A percentile compares a stretch with the other conserved stretches of the same genome.
These are phyloP conservation scores for Suillus ampliporus DNA, from an alignment of 768 basidiomycete species.

Conservation along the genomic window DNA sequence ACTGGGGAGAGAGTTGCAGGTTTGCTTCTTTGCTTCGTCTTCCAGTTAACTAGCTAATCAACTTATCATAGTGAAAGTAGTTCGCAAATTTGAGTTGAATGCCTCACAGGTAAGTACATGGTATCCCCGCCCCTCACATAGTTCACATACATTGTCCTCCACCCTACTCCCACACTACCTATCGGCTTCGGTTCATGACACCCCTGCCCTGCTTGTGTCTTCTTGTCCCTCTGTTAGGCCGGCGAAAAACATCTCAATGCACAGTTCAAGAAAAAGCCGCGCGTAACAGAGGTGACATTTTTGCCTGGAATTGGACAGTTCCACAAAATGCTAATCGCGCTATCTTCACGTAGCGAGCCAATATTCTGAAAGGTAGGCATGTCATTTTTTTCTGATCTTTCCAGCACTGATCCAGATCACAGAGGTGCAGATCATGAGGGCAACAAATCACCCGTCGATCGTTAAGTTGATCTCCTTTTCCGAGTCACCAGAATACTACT, in stretches of 20 bases:
- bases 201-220: slow-evolving; percentile 18
- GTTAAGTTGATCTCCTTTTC: slow-evolving; percentile 92
- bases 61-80: slow-evolving; percentile 77
- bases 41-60: slow-evolving; percentile 12
- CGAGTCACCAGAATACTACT: slow-evolving; percentile 93
- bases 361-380: slow-evolving; percentile 87
- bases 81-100: slow-evolving; percentile 92
- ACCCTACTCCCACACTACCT: slow-evolving; percentile 27
- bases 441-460: slow-evolving; percentile 88
- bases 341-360: slow-evolving; percentile 73
- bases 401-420: slow-evolving; percentile 17
- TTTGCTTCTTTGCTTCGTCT: slow-evolving; percentile 40
- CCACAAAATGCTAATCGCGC: slow-evolving; percentile 24
- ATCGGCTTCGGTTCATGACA: slow-evolving; percentile 27
- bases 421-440: slow-evolving; percentile 99
- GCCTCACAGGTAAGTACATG: slow-evolving; percentile 80
- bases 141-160: slow-evolving; percentile 30
- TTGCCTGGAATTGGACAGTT: slow-evolving; percentile 24
- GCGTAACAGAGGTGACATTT: slow-evolving; percentile 90
- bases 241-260: slow-evolving; percentile 93
- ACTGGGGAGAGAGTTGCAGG: slow-evolving; percentile 85
- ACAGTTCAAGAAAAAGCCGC: slow-evolving; percentile 96
- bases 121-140: slow-evolving; percentile 25
- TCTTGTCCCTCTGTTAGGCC: slow-evolving; percentile 58
- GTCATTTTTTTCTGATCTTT: background rate